Base-by-base conservation (phyloP, 805 yeast genomes). In the Brettanomyces custersianus region DNA sequence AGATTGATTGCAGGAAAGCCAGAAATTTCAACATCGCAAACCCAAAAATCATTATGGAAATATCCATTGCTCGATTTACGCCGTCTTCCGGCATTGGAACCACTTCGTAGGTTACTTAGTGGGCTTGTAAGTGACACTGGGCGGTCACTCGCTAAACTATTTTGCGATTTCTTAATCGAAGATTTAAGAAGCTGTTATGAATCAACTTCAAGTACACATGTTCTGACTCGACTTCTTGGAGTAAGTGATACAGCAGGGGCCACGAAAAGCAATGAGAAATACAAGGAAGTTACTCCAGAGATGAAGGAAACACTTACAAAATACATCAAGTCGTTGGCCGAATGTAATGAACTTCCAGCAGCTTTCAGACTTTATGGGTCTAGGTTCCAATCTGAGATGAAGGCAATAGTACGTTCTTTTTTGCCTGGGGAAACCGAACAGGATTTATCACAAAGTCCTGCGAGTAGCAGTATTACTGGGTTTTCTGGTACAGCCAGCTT, bases 361-460 rank as follows among this genome's bases (percentile, higher is more conserved):
- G 83, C 94, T 0, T 77, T 80, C 44, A 63, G 66, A 27, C 51
- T 62, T 3, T 87, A 81, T 52, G 83, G 80, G 46, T 90, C 78
- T 18, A 66, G 66, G 15, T 73, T 83, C n/a, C 62, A 78, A 10
- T 61, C 67, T 2, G 95, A 87, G 46, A 66, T 85, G 36, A 86
- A 86, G 54, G 67, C 70, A 11, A 73, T 86, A 12, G 83, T 88
- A 26, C 73, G 83, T 40, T 60, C 60, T 4, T 64, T 73, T 44
- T 52, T 87, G 35, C 95, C 95, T 0, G 65, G 55, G 30, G 74
- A 59, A 20, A 39, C 42, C n/a, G 33, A 42, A 18, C 52, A 51
- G 15, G 26, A 37, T 4, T 34, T 20, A 18, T 36, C 37, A 10
- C 29, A 34, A 7, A 13, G 29, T 6, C n/a, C n/a, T n/a, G n/a